These are phyloP conservation scores for Ambrosiella xylebori DNA, from an alignment of 2,329 filamentous ascomycete genomes.

Conservation along the genomic window DNA sequence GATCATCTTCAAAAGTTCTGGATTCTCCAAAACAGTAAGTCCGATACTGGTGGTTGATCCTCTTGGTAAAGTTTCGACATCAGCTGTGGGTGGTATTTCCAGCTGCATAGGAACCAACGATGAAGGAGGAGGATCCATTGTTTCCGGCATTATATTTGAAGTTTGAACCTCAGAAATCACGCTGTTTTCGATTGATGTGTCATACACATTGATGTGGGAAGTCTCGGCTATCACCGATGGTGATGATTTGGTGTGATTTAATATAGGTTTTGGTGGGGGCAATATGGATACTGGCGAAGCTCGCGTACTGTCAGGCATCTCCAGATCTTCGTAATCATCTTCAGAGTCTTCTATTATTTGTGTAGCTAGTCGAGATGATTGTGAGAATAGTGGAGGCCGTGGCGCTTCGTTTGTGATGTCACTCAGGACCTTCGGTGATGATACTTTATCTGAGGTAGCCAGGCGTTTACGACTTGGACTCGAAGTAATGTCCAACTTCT, in stretches of 20 bases:
- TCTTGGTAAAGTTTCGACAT: constrained; percentile 4
- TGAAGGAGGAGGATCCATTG: background rate
- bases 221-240: background rate
- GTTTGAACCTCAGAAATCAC: background rate
- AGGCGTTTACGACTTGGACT: constrained; percentile 11
- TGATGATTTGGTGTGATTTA: background rate
- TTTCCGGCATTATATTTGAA: background rate
- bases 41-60: background rate
- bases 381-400: background rate
- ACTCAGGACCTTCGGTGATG: constrained; percentile 8
- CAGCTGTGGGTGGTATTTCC: background rate
- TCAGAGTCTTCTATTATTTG: constrained; percentile 39
- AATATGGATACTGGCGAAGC: background rate
- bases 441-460: constrained; percentile 10
- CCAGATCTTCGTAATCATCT: constrained; percentile 24
- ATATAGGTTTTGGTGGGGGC: background rate
- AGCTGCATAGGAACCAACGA: constrained; percentile 1
- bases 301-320: background rate
- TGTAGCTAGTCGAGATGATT: constrained; percentile 18
- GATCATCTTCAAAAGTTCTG: constrained; percentile 21
- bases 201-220: background rate
- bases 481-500: background rate
- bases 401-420: constrained; percentile 2
- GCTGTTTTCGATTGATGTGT: background rate
- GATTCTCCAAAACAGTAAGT: constrained; percentile 17